Percentiles rank a stretch among this genome's conserved stretches.
Evolutionary conservation across 2,329 filamentous ascomycete genomes (phyloP).

Genomic region (Didymosphaeria variabile): DNA sequence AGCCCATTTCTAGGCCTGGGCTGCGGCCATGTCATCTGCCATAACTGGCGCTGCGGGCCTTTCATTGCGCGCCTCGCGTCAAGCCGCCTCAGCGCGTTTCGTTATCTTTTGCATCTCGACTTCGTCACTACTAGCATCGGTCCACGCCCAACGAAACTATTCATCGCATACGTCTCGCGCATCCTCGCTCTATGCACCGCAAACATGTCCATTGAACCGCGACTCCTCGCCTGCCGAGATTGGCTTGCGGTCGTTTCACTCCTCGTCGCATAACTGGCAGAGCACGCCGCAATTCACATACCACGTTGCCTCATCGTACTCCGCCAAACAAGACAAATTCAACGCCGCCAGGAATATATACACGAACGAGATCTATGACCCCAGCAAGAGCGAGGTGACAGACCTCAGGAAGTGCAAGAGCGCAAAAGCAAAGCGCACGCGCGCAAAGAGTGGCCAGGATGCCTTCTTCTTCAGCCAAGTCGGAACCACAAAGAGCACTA

Average conservation of each 20-base stretch:
- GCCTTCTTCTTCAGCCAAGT: slow-evolving; percentile 89
- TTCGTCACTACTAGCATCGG: slow-evolving; percentile 35
- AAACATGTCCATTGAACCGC: slow-evolving; percentile 43
- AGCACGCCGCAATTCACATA: slow-evolving; percentile 47
- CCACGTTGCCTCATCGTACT: slow-evolving; percentile 53
- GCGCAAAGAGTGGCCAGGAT: slow-evolving; percentile 88
- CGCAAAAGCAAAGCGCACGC: slow-evolving; percentile 63
- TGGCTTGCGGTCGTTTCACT: slow-evolving; percentile 42
- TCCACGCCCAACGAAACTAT: slow-evolving; percentile 31
- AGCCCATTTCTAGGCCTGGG: slow-evolving; percentile 38
- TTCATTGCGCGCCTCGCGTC: slow-evolving; percentile 29
- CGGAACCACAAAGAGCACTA: slow-evolving; percentile 75
- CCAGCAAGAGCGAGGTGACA: slow-evolving; percentile 33
- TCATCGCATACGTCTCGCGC: slow-evolving; percentile 26
- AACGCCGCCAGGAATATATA: slow-evolving; percentile 48
- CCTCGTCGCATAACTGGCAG: slow-evolving; percentile 38
- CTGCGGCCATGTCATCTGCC: slow-evolving; percentile 50
- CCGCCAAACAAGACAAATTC: slow-evolving; percentile 50
- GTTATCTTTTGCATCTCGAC: slow-evolving; percentile 44
- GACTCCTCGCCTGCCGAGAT: slow-evolving; percentile 39
- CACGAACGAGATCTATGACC: slow-evolving; percentile 43
- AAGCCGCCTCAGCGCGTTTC: slow-evolving; percentile 38
- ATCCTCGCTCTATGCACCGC: slow-evolving; percentile 26
- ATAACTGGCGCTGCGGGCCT: slow-evolving; percentile 39
- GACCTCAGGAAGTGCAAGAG: slow-evolving; percentile 42